phyloP scores from a whole-genome alignment of 352 stramenopile species.

The Pythium utonaiense region DNA sequence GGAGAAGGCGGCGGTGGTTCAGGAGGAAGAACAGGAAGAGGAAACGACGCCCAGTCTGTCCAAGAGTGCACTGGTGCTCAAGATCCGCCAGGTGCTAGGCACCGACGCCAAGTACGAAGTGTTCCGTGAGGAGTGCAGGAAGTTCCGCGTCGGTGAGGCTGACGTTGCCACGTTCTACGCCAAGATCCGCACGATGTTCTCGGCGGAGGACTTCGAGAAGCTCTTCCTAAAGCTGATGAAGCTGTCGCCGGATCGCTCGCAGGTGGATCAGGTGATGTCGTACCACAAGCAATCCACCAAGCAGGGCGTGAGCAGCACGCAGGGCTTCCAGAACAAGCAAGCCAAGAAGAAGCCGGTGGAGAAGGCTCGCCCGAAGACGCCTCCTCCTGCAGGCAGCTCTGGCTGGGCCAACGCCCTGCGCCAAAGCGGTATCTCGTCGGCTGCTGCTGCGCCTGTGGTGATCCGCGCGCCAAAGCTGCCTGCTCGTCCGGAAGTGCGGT shows the following conservation, averaged over 20 bases:
- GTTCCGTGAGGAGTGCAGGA: constrained; percentile 73
- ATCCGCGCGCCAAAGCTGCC: constrained; percentile 20
- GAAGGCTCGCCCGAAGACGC: constrained; percentile 36
- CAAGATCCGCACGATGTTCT: constrained; percentile 67
- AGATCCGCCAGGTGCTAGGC: constrained; percentile 72
- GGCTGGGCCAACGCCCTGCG: constrained; percentile 74
- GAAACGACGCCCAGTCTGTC: constrained; percentile 35
- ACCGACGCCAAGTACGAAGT: constrained; percentile 83
- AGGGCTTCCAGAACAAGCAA: constrained; percentile 51
- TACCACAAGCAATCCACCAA: constrained; percentile 57
- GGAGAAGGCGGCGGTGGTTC: constrained; percentile 37
- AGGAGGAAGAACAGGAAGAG: constrained; percentile 33
- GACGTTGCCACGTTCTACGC: constrained; percentile 72
- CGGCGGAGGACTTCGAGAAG: constrained; percentile 52
- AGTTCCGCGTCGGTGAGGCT: constrained; percentile 52
- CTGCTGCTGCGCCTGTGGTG: constrained; percentile 12
- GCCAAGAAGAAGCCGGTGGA: constrained; percentile 25
- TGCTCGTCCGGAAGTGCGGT: constrained; percentile 13
- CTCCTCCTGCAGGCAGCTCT: constrained; percentile 30
- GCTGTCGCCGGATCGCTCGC: constrained; percentile 57
- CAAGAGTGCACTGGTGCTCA: constrained; percentile 73
- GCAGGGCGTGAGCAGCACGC: constrained; percentile 20
- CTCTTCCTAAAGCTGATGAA: constrained; percentile 81
- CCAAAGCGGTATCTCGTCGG: constrained; percentile 46
- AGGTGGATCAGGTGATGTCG: constrained; percentile 58